Conservation (phyloP, 192 early-diverging fungal genomes). For the Backusella morwellensis region DNA sequence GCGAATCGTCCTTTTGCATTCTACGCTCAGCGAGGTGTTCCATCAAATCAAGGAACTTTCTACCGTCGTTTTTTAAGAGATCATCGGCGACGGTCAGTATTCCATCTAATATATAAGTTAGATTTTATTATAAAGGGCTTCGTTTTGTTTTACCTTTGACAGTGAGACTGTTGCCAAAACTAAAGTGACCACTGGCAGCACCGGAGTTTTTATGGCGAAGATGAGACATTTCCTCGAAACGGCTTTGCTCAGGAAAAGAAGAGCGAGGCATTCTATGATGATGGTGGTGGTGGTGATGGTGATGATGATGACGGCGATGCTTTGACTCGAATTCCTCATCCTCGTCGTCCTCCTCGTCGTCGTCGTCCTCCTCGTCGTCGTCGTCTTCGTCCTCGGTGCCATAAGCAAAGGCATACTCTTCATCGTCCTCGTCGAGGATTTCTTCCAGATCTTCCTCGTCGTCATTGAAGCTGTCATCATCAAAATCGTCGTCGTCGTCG, state of each 20-base stretch:
- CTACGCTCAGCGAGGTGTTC: constrained; percentile 89
- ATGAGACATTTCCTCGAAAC: constrained; percentile 2
- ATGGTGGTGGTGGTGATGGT: neutral
- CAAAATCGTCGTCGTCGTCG: constrained; percentile 48
- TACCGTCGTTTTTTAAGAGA: constrained; percentile 88
- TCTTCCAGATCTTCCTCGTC: constrained; percentile 63
- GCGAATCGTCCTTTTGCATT: constrained; percentile 74
- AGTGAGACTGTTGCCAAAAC: constrained; percentile 75
- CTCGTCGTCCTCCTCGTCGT: neutral
- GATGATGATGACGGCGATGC: neutral
- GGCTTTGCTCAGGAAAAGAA: constrained; percentile 1
- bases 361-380: neutral
- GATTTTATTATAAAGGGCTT: neutral
- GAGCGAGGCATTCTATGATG: neutral
- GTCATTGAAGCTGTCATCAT: constrained; percentile 51
- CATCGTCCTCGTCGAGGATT: constrained; percentile 13
- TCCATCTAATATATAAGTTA: constrained; percentile 39
- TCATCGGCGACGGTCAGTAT: constrained; percentile 81
- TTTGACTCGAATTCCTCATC: neutral
- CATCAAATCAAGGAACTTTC: constrained; percentile 97
- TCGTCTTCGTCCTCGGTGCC: neutral
- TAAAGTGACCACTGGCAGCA: constrained; percentile 37
- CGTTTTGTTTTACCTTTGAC: constrained; percentile 62
- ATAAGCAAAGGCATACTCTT: constrained; percentile 16
- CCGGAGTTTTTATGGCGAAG: neutral